Evolutionary conservation across 495 filamentous ascomycete genomes (phyloP).

Genomic region (Stereocaulon alpinum): DNA sequence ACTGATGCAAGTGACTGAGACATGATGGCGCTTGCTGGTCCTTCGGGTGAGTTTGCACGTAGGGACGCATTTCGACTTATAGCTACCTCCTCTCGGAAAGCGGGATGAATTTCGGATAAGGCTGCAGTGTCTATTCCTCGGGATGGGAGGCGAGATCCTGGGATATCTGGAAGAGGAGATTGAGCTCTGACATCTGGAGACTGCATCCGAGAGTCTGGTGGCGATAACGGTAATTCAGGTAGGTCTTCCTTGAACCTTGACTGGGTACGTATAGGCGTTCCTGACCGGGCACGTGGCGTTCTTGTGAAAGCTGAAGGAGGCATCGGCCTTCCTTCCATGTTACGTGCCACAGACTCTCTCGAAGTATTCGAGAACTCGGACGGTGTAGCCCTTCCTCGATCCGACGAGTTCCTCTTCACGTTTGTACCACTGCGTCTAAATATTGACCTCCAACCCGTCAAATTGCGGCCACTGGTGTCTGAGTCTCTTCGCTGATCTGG

Average conservation of each 20-base stretch:
- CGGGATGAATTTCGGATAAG: slow-evolving; percentile 23
- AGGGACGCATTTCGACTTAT: slow-evolving; percentile 23
- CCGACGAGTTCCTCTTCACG: slow-evolving; percentile 48
- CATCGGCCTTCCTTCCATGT: slow-evolving; percentile 21
- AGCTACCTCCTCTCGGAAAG: slow-evolving; percentile 24
- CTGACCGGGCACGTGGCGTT: slow-evolving; percentile 31
- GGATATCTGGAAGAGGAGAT: slow-evolving; percentile 18
- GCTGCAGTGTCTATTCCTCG: slow-evolving; percentile 13
- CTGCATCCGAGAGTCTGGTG: slow-evolving; percentile 69
- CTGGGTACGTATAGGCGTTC: slow-evolving; percentile 61
- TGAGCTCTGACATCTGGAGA: slow-evolving; percentile 45
- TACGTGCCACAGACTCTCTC: slow-evolving; percentile 61
- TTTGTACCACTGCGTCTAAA: slow-evolving; percentile 58
- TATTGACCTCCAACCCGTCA: slow-evolving; percentile 51
- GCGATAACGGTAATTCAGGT: slow-evolving; percentile 71
- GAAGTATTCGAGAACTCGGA: slow-evolving; percentile 75
- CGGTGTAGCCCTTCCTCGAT: slow-evolving; percentile 39
- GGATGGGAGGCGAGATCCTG: slow-evolving; percentile 9
- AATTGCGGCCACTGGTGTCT: slow-evolving; percentile 35
- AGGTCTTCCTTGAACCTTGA: slow-evolving; percentile 92
- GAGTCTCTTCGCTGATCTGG: slow-evolving; percentile 36
- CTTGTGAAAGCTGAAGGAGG: slow-evolving; percentile 35
- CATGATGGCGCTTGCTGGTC: slow-evolving; percentile 29
- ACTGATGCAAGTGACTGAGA: slow-evolving; percentile 75
- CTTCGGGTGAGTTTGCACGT: slow-evolving; percentile 18